Evolutionary conservation across 768 basidiomycete species (phyloP), one percentile per base, ranked within the genome.

Genomic region (Hypholoma sublateritium): DNA sequence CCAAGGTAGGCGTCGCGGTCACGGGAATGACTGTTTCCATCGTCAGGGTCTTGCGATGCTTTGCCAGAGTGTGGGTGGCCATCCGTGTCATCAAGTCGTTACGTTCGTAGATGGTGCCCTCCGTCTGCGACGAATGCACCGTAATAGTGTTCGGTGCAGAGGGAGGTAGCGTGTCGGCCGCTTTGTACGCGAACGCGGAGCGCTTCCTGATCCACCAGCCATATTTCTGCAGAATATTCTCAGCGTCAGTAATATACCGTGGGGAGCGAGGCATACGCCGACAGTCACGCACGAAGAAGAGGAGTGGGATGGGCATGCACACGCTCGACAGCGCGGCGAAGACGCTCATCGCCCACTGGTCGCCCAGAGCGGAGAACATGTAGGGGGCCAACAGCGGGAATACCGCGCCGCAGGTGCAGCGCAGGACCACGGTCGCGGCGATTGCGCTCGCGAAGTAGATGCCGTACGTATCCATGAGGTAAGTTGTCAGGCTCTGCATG

Each of bases 401-500:
- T 7, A 80, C 74, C 1, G 83, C 85, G 21, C 83, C 87, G 59
- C 84, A 81, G 17, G 79, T 69, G 0, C 83, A 87, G 57, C 87
- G 83, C 46, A 88, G 68, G 48, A 89, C 83, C 51, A 87, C 82
- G 9, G 85, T 86, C 53, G 87, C 82, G 13, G 87, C 86, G 50
- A 88, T 77, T 16, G 87, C 87, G 61, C 84, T 85, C 2, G 87
- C 86, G 58, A 80, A 83, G 69, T 85, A 86, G 43, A 87, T 73
- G 43, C 77, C 76, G 73, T 89, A 89, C 13, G 82, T 74, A 64
- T 89, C 88, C 80, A 91, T 85, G 55, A 89, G 75, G 72, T 89
- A 89, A 3, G 83, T 82, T 41, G 84, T 81, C n/a, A 87, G 70
- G 44, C 80, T 79, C 61, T 85, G 80, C 72, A 89, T 74, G 56